Base-by-base conservation (phyloP, 768 basidiomycete species). In the Pisolithus orientalis region DNA sequence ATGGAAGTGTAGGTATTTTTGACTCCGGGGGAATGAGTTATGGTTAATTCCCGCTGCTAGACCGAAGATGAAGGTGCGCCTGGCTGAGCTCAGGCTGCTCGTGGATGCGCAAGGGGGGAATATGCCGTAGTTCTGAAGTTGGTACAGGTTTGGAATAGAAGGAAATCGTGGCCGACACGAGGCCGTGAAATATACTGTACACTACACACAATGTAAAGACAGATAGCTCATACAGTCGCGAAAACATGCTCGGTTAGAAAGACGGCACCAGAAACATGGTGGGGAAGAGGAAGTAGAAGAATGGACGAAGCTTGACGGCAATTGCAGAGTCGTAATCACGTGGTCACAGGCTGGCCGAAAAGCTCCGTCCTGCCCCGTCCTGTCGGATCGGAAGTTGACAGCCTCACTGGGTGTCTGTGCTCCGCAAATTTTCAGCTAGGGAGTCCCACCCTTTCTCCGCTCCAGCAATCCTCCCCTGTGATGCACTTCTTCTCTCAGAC, bases 401-500 rank as follows among this genome's bases (percentile, higher is more conserved):
- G 34, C 34, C 13, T 34, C 34, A 14, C 21, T 21, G 21, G 13
- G 34, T 34, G 34, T 34, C 11, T 52, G 49, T 52, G 38, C 49
- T 21, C 17, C 13, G 32, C 49, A 31, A 39, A 42, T 42, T 42
- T 53, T 53, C 51, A 37, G 34, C 32, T 53, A 53, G 56, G 51
- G 58, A 57, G 62, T 56, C 60, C 65, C 58, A 57, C 55, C 21
- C 48, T 48, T 51, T 49, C 54, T 53, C 52, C 54, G 52, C 58
- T 58, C 62, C 57, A 59, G 59, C 51, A 63, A 54, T 49, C 53
- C 54, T 51, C 34, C 5, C 51, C 53, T 47, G 64, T 59, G 65
- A 91, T 93, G 88, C 89, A 90, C 68, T 87, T 91, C 72, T 89
- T 91, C 71, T 88, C 86, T 14, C 88, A 91, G 66, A 66, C 76